Evolutionary conservation across 257 asterid genomes (phyloP), one percentile per base, ranked within the genome.

Genomic region (Linaria vulgaris): DNA sequence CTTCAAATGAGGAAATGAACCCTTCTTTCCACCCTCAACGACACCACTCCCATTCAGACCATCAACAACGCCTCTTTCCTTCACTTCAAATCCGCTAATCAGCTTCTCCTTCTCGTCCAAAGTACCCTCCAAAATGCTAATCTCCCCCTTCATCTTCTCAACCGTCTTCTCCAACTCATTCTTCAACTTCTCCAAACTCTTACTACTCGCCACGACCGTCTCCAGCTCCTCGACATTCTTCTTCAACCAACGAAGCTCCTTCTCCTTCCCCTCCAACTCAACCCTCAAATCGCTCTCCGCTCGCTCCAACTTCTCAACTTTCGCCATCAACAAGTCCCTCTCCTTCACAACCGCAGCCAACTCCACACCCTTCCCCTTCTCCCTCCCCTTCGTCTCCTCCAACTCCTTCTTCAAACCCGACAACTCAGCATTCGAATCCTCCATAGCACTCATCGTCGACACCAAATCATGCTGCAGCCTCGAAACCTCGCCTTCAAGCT

Each of bases 401-500:
- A 87, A 67, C 9, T 69, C 78, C 66, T 48, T 67, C 69, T 74
- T 79, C 77, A 82, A 41, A 13, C 45, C 65, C 1, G 74, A 72
- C 9, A 76, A 43, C 63, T 84, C 90, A 19, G 17, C 41, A 54
- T 52, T 70, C 0, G 88, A 59, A 19, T 82, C 89, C 68, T 75
- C 67, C 70, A 80, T 41, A 61, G 73, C 88, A 64, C 73, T 78
- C 84, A 67, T 70, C 3, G 92, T 68, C 0, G 81, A 68, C 1
- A 65, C 76, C 78, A 88, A 59, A 68, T 86, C 95, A 49, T 79
- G 94, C 51, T 86, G 87, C 74, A 84, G 75, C 60, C 81, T 69
- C 1, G 87, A 73, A 46, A 80, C 88, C 66, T 84, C 89, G 0
- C 66, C 56, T 67, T 89, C 96, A 23, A 89, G 73, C 75, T 76